Evolutionary conservation across 78 protist species (phyloP).

Genomic region (Planoprotostelium fungivorum): DNA sequence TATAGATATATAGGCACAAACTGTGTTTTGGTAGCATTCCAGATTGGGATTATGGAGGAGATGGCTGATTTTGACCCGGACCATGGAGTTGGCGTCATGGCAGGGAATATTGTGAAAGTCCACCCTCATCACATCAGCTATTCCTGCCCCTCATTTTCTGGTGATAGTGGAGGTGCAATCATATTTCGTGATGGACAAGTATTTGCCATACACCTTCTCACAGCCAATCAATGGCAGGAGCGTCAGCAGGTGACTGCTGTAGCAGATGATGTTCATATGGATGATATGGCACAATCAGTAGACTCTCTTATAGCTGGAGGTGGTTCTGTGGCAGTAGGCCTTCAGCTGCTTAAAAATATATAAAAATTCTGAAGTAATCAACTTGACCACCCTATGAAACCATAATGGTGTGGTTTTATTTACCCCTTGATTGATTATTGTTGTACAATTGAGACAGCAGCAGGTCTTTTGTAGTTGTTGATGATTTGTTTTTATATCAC

Average conservation of each 20-base stretch:
- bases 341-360: background rate
- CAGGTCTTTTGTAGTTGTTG: slow-evolving; percentile 1
- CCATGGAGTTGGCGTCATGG: background rate
- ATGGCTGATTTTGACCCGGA: background rate
- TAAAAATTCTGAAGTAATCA: background rate
- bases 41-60: slow-evolving; percentile 1
- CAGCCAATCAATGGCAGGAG: slow-evolving; percentile 2
- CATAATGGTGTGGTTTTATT: background rate
- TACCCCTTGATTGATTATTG: background rate
- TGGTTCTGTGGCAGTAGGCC: slow-evolving; percentile 2
- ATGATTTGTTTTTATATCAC: background rate
- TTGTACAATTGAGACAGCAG: background rate
- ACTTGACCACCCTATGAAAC: background rate
- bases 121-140: background rate
- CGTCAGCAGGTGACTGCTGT: slow-evolving; percentile 1
- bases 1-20: background rate
- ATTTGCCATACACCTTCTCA: slow-evolving; percentile 1
- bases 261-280: background rate
- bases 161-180: slow-evolving; percentile 1
- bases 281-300: background rate
- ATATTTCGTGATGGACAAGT: background rate
- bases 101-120: background rate
- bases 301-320: slow-evolving; percentile 1
- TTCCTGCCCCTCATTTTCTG: background rate
- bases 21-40: slow-evolving; percentile 1